Base-by-base conservation (phyloP, 2,329 filamentous ascomycete genomes). In the Fusarium sp. region DNA sequence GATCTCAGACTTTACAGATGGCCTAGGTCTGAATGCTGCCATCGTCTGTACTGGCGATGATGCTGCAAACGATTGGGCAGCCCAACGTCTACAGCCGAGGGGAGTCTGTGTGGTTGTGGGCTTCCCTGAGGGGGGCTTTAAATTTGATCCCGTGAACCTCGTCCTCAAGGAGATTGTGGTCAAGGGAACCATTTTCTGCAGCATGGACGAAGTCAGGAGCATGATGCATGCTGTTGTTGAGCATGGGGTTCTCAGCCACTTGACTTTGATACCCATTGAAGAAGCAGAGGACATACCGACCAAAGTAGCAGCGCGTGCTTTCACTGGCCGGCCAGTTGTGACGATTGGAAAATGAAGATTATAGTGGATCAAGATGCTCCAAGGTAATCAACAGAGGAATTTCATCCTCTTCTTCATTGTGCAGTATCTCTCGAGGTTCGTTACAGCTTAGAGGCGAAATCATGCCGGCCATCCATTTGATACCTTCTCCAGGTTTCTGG, bases 141-240 rank as follows among this genome's bases (percentile, higher is more conserved):
- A 51, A n/a, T 68, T 74, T 11, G 67, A 74, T 25, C 27, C 69
- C 3, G 54, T 69, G 53, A 65, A 70, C 33, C 61, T 73, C 23
- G 23, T 69, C 3, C 50, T 56, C n/a, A 51, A 33, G 3, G 68
- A 71, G 40, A 67, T 69, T 49, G 14, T 64, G 3, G 44, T 71
- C 20, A 69, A 69, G 29, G 65, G 70, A 7, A 42, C 58, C 6
- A 38, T 65, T 3, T 69, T 72, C 18, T 64, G 62, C 34, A 69
- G 69, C 4, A 70, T 70, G 51, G 33, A 51, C 14, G 69, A 71
- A 33, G 62, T 46, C 10, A 59, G 18, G 20, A 54, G 53, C n/a
- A 70, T 70, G 66, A 60, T 70, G 29, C 23, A 46, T 16, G 66
- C 56, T 34, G 63, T 62, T 25, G 34, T 53, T 14, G 23, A 72